Base-by-base conservation (phyloP, 2,329 filamentous ascomycete genomes). In the Cercospora brassicicola region DNA sequence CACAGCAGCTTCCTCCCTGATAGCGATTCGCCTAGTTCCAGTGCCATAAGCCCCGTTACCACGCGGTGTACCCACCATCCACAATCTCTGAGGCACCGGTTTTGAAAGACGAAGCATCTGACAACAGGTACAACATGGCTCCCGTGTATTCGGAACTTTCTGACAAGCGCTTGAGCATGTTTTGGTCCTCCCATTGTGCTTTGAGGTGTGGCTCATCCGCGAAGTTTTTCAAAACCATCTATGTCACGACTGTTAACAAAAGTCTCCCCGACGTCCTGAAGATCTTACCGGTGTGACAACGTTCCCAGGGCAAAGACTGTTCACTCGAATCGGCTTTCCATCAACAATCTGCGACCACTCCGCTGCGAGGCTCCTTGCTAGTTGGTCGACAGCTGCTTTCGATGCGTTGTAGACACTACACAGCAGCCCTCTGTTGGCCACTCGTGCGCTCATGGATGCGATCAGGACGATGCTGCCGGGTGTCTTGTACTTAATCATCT, bases 401-500 rank as follows among this genome's bases (percentile, higher is more conserved):
- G 84, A 20, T 86, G 87, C 11, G 77, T 80, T 18, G 67, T 73
- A 73, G 11, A 72, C 69, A n/a, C 63, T 64, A 65, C 66, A 69
- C 2, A 23, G 31, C 4, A 73, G 53, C 30, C 67, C 73, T 64
- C 67, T 72, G 42, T 77, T 73, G 4, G 73, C 71, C 28, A 74
- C 69, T 10, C 81, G 72, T 0, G 83, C 84, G 66, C 82, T 84
- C 83, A 86, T 86, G 71, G 81, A 84, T 0, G 83, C 84, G 0
- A 86, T 76, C 9, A 85, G 76, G 2, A 85, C 77, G 64, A 86
- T 84, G 3, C 81, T 83, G n/a, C 82, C 84, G 10, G 77, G 78
- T n/a, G 77, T 83, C 67, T 87, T 84, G 72, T 82, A 79, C 33
- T 81, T 80, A 67, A 82, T 81, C 79, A 85, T 84, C 70, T 84